phyloP scores from a whole-genome alignment of 371 early-diverging fungal genomes.

The Enterocytospora artemiae region DNA sequence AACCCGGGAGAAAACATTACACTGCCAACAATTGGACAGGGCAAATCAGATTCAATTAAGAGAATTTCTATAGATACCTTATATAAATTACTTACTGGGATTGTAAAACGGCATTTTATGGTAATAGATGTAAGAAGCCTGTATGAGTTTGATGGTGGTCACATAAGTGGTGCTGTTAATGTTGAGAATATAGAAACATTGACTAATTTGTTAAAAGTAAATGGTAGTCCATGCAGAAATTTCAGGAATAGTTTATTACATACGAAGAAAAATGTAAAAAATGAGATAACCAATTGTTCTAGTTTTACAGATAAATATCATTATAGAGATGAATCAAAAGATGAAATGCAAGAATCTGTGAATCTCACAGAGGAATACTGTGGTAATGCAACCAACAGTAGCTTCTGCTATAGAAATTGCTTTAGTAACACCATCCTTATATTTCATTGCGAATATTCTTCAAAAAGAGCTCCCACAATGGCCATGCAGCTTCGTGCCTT shows the following conservation, averaged over 20 bases:
- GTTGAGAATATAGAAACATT: slow-evolving; percentile 60
- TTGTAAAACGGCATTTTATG: slow-evolving; percentile 52
- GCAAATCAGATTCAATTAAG: slow-evolving; percentile 49
- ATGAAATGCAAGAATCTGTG: too few species aligned
- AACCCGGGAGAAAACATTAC: slow-evolving; percentile 27
- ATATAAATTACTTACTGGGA: slow-evolving; percentile 18
- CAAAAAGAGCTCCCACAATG: slow-evolving; percentile 70
- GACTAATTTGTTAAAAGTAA: slow-evolving; percentile 46
- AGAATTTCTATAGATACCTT: slow-evolving; percentile 41
- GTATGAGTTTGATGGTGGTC: slow-evolving; percentile 76
- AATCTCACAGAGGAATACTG: too few species aligned
- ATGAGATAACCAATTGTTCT: too few species aligned
- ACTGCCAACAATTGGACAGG: slow-evolving; percentile 50
- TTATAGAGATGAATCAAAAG: too few species aligned
- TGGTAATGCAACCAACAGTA: too few species aligned
- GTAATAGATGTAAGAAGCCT: slow-evolving; percentile 73
- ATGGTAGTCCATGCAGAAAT: too few species aligned
- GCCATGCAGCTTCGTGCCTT: slow-evolving; percentile 65
- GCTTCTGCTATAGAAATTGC: too few species aligned
- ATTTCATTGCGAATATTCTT: slow-evolving; percentile 77
- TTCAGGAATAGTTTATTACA: too few species aligned
- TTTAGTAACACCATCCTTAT: slow-evolving; percentile 65
- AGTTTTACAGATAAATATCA: slow-evolving; percentile 34
- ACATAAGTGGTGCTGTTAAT: slow-evolving; percentile 66
- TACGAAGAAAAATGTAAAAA: too few species aligned